Evolutionary conservation across 2,329 filamentous ascomycete genomes (phyloP).

Genomic region (Penicillium sp.): DNA sequence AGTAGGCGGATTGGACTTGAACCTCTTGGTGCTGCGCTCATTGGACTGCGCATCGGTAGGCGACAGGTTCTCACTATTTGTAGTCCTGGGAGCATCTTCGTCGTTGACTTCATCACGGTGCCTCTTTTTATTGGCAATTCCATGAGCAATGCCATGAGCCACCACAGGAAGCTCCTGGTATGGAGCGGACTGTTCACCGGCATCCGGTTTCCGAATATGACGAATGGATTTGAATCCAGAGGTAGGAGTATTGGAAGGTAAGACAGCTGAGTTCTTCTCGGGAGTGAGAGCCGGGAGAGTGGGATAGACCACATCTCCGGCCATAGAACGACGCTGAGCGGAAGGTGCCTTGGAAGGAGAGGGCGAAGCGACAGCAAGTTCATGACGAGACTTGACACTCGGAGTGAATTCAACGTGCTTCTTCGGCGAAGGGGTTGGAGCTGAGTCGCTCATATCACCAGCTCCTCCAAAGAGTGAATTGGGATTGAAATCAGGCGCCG

Average conservation of each 20-base stretch:
- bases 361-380: slow-evolving; percentile 38
- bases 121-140: slow-evolving; percentile 42
- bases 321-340: slow-evolving; percentile 18
- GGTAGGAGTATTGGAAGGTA: slow-evolving; percentile 11
- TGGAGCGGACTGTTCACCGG: slow-evolving; percentile 11
- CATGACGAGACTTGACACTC: slow-evolving; percentile 55
- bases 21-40: slow-evolving; percentile 36
- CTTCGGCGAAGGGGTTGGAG: slow-evolving; percentile 67
- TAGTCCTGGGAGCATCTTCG: slow-evolving; percentile 16
- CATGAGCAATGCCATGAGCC: slow-evolving; percentile 41
- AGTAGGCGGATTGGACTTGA: slow-evolving; percentile 36
- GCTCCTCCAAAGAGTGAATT: slow-evolving; percentile 50
- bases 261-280: slow-evolving; percentile 25
- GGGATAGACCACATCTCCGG: slow-evolving; percentile 37
- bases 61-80: slow-evolving; percentile 35
- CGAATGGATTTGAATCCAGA: slow-evolving; percentile 39
- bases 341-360: slow-evolving; percentile 42
- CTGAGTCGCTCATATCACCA: slow-evolving; percentile 26
- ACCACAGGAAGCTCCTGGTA: slow-evolving; percentile 36
- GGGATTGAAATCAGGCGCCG: slow-evolving; percentile 42
- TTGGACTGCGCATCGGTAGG: slow-evolving; percentile 23
- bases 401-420: slow-evolving; percentile 83
- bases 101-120: slow-evolving; percentile 35
- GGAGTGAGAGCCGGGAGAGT: slow-evolving; percentile 40
- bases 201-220: slow-evolving; percentile 38